Percentiles rank a stretch among this genome's conserved stretches.
phyloP scores from a whole-genome alignment of 805 yeast genomes.

The Candida cerambycidarum region DNA sequence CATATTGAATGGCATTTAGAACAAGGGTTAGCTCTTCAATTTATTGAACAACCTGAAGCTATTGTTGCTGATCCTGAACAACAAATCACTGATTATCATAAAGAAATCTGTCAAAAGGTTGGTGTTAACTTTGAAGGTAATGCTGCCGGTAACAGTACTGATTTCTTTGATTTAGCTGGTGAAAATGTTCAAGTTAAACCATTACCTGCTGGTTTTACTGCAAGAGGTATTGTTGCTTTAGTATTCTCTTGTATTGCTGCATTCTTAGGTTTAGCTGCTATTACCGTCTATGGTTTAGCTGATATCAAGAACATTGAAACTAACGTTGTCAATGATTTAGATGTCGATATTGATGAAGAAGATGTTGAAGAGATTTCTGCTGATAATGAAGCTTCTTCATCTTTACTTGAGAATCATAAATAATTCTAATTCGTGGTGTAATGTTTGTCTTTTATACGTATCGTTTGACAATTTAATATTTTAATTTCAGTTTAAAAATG shows the following conservation, averaged over 20 bases:
- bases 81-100: constrained; percentile 61
- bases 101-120: constrained; percentile 56
- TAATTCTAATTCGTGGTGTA: not conserved
- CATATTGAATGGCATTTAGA: constrained; percentile 85
- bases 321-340: constrained; percentile 57
- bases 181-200: constrained; percentile 64
- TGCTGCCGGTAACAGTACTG: constrained; percentile 78
- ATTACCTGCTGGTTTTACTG: constrained; percentile 89
- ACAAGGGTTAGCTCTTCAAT: constrained; percentile 73
- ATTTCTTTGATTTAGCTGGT: constrained; percentile 69
- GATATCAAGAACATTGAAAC: constrained; percentile 72
- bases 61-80: constrained; percentile 45
- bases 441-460: not conserved
- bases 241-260: constrained; percentile 89
- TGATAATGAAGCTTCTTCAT: constrained; percentile 9
- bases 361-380: constrained; percentile 12
- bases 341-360: constrained; percentile 42
- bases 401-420: constrained; percentile 9
- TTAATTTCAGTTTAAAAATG: constrained; percentile 3
- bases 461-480: constrained; percentile 2
- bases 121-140: constrained; percentile 66
- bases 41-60: constrained; percentile 67
- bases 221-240: constrained; percentile 91
- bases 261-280: constrained; percentile 72
- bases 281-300: constrained; percentile 81